Evolutionary conservation across 306 rosid species (phyloP).

Genomic region (Vachellia collinsii): DNA sequence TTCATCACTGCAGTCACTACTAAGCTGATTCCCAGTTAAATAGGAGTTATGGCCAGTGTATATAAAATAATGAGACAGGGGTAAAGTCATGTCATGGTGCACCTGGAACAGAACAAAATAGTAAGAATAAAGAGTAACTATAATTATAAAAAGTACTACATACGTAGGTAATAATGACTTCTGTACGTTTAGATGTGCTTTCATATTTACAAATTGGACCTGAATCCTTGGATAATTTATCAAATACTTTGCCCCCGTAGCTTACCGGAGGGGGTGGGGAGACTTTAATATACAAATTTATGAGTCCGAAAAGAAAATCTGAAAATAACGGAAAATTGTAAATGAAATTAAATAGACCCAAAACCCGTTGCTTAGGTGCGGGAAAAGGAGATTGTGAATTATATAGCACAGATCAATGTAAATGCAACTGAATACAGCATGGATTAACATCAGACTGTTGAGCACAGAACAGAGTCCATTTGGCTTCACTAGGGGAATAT

Average conservation of each 20-base stretch:
- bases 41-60: constrained; percentile 96
- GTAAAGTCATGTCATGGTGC: constrained; percentile 86
- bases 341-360: not conserved
- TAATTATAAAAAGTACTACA: not conserved
- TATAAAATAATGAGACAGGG: constrained; percentile 91
- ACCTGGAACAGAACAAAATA: constrained; percentile 57
- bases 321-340: not conserved
- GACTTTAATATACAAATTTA: not conserved
- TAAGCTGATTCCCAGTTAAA: constrained; percentile 95
- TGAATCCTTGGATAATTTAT: not conserved
- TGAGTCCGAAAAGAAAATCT: not conserved
- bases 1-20: constrained; percentile 93
- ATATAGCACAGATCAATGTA: not conserved
- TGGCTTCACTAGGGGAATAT: not conserved
- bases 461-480: not conserved
- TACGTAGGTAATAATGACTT: constrained; percentile 1
- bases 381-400: constrained; percentile 31
- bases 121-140: constrained; percentile 30
- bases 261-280: not conserved
- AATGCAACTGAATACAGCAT: not conserved
- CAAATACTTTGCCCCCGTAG: not conserved
- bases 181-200: not conserved
- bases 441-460: constrained; percentile 2
- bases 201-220: not conserved
- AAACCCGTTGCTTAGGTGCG: not conserved